Evolutionary conservation across 441 rosid genomes (phyloP), one percentile per base, ranked within the genome.

Genomic region (Omphalea diandra): DNA sequence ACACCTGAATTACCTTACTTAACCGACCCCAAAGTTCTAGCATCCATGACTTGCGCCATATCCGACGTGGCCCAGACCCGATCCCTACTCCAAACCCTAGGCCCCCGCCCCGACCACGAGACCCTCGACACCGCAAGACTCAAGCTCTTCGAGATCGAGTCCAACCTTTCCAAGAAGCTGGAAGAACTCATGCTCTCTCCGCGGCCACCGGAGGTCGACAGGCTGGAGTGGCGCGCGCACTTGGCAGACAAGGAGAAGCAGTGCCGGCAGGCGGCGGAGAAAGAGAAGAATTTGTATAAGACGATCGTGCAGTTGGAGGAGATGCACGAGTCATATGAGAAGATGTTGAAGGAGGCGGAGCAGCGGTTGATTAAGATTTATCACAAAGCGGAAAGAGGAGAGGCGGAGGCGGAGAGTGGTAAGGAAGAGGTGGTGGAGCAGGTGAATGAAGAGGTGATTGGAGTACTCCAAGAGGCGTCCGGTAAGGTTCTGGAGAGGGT

Each of bases 21-120:
- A 31, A 38, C 83, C 41, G 85, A 86, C 68, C 98, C 97, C 10
- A 78, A 81, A 22, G 83, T 94, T 57, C 40, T 94, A 32, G 85
- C 95, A 27, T 80, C 94, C 68, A 91, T 94, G 98, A 83, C 85
- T 56, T 68, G 70, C 67, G 96, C 94, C 7, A 81, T 91, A 58
- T 49, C 88, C 61, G 94, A 88, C 74, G 97, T 94, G 0, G 73
- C 91, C 55, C 94, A 86, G 67, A 86, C 92, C 55, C 94, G 97
- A 59, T 80, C 92, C 54, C 71, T 90, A 22, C 97, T 94, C 54
- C 90, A 68, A 17, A 84, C 86, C 63, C 83, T 94, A 17, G 98
- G 98, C 8, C 93, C 94, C 0, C 90, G 97, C 6, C 98, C 97
- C 26, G 96, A 90, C 73, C 98, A 90, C 75, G 96, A 94, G 84